Percentiles rank a stretch among this genome's conserved stretches.
Evolutionary conservation across 805 yeast species (phyloP).

Genomic region (Spencermartinsiella europaea): DNA sequence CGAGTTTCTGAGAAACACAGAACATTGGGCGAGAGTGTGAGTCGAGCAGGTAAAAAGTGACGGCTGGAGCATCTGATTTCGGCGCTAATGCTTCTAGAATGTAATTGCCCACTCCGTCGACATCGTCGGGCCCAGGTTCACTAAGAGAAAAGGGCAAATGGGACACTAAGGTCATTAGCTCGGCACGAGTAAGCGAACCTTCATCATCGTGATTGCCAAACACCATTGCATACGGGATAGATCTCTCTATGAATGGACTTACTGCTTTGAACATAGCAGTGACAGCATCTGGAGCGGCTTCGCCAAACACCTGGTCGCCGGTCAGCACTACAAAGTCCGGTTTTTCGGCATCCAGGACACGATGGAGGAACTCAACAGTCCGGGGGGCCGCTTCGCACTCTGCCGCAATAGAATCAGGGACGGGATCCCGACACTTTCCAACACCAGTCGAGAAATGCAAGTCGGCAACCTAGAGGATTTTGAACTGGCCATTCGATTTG

Average conservation of each 20-base stretch:
- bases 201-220: conserved; percentile 96
- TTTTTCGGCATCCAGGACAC: conserved; percentile 62
- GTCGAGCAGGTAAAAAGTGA: conserved; percentile 73
- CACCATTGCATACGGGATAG: conserved; percentile 78
- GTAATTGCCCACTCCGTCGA: conserved; percentile 85
- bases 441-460: conserved; percentile 81
- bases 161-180: conserved; percentile 52
- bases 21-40: conserved; percentile 80
- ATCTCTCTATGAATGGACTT: conserved; percentile 57
- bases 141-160: conserved; percentile 67
- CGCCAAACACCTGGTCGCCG: conserved; percentile 91
- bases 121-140: conserved; percentile 54
- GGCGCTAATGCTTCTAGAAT: conserved; percentile 46
- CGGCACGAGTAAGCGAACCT: conserved; percentile 57
- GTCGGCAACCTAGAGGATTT: conserved; percentile 85
- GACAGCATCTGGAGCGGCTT: conserved; percentile 69
- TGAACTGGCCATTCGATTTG: conserved; percentile 49
- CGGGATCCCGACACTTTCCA: conserved; percentile 69
- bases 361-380: conserved; percentile 56
- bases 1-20: too few species aligned
- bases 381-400: conserved; percentile 75
- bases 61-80: conserved; percentile 35
- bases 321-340: conserved; percentile 85
- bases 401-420: conserved; percentile 27
- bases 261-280: conserved; percentile 73